phyloP scores from a whole-genome alignment of 2,329 filamentous ascomycete species.

The Paraconiothyrium sp. region DNA sequence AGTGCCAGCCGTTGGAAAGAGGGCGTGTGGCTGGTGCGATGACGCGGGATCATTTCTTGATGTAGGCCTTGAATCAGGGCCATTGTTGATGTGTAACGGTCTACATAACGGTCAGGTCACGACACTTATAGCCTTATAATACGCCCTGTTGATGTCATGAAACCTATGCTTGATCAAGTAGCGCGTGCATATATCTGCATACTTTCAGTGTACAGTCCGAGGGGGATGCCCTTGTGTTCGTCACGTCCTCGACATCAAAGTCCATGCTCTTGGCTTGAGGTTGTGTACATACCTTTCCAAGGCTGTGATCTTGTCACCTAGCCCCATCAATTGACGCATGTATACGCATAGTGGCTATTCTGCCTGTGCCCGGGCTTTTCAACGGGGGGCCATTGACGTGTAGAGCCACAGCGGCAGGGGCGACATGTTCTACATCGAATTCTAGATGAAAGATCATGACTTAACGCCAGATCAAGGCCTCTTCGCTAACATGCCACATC shows the following conservation, averaged over 20 bases:
- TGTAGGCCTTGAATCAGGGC: constrained; percentile 12
- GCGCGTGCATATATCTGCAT: neutral
- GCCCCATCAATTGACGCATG: neutral
- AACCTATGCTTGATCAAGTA: neutral
- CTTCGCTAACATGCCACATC: neutral
- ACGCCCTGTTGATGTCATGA: constrained; percentile 5
- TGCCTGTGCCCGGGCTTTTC: neutral
- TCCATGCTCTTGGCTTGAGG: neutral
- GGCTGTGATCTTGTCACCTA: neutral
- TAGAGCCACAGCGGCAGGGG: neutral
- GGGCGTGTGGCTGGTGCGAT: constrained; percentile 20
- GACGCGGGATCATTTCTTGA: constrained; percentile 11
- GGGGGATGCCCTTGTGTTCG: neutral
- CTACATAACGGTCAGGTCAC: constrained; percentile 23
- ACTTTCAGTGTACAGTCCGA: neutral
- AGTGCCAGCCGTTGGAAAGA: constrained; percentile 17
- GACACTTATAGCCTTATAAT: neutral
- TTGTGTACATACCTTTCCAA: neutral
- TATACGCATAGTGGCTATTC: neutral
- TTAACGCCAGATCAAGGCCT: neutral
- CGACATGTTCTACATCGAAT: constrained; percentile 5
- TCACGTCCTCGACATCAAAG: neutral
- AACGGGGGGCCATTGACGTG: constrained; percentile 1
- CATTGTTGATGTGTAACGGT: constrained; percentile 33
- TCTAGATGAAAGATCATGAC: neutral